phyloP scores from a whole-genome alignment of 2,329 filamentous ascomycete species.

The Ophiosphaerella narmari region DNA sequence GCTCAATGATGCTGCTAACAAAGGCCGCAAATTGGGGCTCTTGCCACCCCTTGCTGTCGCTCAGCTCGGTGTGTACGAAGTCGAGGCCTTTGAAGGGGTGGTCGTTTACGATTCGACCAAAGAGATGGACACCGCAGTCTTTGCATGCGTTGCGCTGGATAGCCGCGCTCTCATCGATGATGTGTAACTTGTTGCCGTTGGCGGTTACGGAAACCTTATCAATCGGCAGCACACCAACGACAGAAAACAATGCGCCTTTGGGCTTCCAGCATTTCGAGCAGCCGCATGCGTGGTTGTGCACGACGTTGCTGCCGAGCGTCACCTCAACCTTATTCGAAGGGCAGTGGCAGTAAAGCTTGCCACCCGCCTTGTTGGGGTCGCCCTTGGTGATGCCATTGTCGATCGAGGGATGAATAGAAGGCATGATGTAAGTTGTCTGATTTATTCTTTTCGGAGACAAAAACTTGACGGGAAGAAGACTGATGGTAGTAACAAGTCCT shows the following conservation, averaged over 20 bases:
- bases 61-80: constrained; percentile 69
- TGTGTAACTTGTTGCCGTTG: constrained; percentile 60
- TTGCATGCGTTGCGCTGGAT: constrained; percentile 56
- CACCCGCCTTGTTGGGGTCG: constrained; percentile 59
- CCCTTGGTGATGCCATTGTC: constrained; percentile 66
- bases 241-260: constrained; percentile 64
- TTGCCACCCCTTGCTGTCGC: constrained; percentile 67
- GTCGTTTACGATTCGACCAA: constrained; percentile 66
- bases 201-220: constrained; percentile 62
- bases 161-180: constrained; percentile 62
- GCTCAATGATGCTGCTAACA: constrained; percentile 70
- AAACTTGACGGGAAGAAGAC: neutral
- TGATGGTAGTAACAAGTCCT: neutral
- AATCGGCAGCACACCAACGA: constrained; percentile 65
- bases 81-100: constrained; percentile 72
- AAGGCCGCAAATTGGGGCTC: constrained; percentile 73
- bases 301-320: constrained; percentile 61
- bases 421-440: constrained; percentile 26
- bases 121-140: constrained; percentile 63
- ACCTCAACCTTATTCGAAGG: constrained; percentile 60
- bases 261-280: constrained; percentile 78
- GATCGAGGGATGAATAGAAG: constrained; percentile 64
- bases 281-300: constrained; percentile 72
- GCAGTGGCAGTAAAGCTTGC: constrained; percentile 67
- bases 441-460: neutral